These are phyloP conservation scores for Pichia scutulata DNA, from an alignment of 805 yeast species.

Conservation along the genomic window DNA sequence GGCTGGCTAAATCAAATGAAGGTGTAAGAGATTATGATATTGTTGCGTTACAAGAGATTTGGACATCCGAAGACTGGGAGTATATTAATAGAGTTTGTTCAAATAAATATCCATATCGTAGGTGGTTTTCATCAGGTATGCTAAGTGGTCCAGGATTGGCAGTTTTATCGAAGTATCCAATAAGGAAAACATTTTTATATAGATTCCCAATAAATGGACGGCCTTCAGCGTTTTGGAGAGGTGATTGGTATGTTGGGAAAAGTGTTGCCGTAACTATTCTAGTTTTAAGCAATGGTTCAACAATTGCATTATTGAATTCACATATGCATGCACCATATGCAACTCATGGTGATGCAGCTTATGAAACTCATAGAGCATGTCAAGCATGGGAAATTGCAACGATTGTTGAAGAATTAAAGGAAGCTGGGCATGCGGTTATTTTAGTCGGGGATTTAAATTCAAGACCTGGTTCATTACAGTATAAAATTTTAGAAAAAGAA, in stretches of 20 bases:
- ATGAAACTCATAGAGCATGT: slow-evolving; percentile 81
- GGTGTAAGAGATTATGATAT: slow-evolving; percentile 53
- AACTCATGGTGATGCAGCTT: slow-evolving; percentile 75
- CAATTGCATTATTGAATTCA: slow-evolving; percentile 74
- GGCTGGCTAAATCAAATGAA: slow-evolving; percentile 32
- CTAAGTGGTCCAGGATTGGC: slow-evolving; percentile 91
- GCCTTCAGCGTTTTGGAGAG: slow-evolving; percentile 87
- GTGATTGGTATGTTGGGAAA: slow-evolving; percentile 97
- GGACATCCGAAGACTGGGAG: slow-evolving; percentile 84
- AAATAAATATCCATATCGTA: slow-evolving; percentile 48
- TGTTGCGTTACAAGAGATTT: slow-evolving; percentile 89
- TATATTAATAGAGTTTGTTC: slow-evolving; percentile 42
- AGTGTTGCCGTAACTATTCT: slow-evolving; percentile 70
- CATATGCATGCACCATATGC: slow-evolving; percentile 98
- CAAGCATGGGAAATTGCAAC: slow-evolving; percentile 95
- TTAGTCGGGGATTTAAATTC: slow-evolving; percentile 93
- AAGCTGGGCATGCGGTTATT: slow-evolving; percentile 77
- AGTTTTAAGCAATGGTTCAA: slow-evolving; percentile 40
- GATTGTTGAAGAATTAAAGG: slow-evolving; percentile 49
- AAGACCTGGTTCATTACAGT: slow-evolving; percentile 78
- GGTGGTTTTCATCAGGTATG: slow-evolving; percentile 77
- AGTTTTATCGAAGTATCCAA: slow-evolving; percentile 75
- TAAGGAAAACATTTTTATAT: slow-evolving; percentile 67
- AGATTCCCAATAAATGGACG: slow-evolving; percentile 90
- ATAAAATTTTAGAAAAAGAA: slow-evolving; percentile 59